phyloP scores from a whole-genome alignment of 1,284 basidiomycete genomes.

The Hemileia vastatrix region DNA sequence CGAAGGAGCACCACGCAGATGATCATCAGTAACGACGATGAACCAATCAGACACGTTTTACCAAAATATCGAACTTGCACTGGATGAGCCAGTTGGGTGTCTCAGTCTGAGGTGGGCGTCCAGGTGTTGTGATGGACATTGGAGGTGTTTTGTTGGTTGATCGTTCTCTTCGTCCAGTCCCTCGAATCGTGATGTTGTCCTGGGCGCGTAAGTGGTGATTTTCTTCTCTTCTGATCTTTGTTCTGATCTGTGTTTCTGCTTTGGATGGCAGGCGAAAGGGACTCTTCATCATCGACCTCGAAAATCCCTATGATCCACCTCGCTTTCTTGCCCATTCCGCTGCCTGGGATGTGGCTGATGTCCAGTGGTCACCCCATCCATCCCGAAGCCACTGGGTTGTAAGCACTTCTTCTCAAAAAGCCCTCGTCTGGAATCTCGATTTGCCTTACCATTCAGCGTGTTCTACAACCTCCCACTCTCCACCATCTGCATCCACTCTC shows the following conservation, averaged over 20 bases:
- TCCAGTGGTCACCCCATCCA: constrained; percentile 93
- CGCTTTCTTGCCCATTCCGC: constrained; percentile 90
- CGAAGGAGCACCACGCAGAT: no score
- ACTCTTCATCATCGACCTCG: constrained; percentile 90
- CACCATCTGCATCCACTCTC: not conserved
- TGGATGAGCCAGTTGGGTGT: constrained; percentile 48
- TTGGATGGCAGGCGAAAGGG: constrained; percentile 61
- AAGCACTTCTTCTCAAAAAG: constrained; percentile 87
- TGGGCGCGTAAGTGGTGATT: constrained; percentile 57
- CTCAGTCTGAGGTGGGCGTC: not conserved
- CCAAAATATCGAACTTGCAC: constrained; percentile 24
- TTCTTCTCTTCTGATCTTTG: not conserved
- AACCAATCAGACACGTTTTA: constrained; percentile 17
- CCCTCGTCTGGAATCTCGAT: constrained; percentile 89
- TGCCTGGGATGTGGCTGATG: constrained; percentile 85
- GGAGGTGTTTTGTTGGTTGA: not conserved
- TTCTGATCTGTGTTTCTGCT: not conserved
- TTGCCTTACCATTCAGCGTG: constrained; percentile 56
- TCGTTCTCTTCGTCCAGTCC: constrained; percentile 53
- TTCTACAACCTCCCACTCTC: not conserved
- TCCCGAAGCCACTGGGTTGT: constrained; percentile 77
- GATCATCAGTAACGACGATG: not conserved
- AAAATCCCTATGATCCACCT: constrained; percentile 73
- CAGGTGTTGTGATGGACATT: not conserved
- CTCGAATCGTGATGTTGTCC: constrained; percentile 63